Evolutionary conservation across 2,329 filamentous ascomycete genomes (phyloP).

Genomic region (Penicillium sp.): DNA sequence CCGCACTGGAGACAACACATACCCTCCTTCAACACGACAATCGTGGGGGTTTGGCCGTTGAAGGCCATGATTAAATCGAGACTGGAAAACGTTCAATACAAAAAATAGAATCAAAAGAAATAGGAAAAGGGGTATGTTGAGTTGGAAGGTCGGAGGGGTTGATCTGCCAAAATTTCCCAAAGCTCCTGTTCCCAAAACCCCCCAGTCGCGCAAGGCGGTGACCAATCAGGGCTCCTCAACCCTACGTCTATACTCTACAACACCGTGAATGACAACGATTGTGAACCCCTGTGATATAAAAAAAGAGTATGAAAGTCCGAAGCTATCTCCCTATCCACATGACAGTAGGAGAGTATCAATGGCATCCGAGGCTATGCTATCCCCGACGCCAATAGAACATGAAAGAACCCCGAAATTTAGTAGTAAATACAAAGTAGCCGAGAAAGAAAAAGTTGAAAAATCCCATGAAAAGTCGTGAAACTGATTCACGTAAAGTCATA

Average conservation of each 20-base stretch:
- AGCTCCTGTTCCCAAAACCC: constrained; percentile 37
- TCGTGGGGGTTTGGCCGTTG: constrained; percentile 94
- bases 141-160: constrained; percentile 33
- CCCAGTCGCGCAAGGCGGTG: constrained; percentile 35
- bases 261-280: background rate
- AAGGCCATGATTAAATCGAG: constrained; percentile 73
- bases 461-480: constrained; percentile 21
- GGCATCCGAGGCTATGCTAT: constrained; percentile 1
- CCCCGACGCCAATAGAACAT: constrained; percentile 6
- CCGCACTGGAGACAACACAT: constrained; percentile 44
- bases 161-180: constrained; percentile 47
- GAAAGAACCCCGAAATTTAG: background rate
- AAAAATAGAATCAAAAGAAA: constrained; percentile 16
- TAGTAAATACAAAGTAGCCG: constrained; percentile 5
- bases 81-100: constrained; percentile 21
- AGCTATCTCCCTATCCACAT: background rate
- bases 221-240: constrained; percentile 32
- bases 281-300: background rate
- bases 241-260: background rate
- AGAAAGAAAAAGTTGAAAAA: constrained; percentile 5
- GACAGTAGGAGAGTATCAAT: constrained; percentile 3
- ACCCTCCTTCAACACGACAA: constrained; percentile 98
- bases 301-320: background rate
- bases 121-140: constrained; percentile 29
- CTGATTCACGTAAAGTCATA: constrained; percentile 35